Conservation (phyloP, 345 rosid genomes). For the Lumnitzera racemosa region DNA sequence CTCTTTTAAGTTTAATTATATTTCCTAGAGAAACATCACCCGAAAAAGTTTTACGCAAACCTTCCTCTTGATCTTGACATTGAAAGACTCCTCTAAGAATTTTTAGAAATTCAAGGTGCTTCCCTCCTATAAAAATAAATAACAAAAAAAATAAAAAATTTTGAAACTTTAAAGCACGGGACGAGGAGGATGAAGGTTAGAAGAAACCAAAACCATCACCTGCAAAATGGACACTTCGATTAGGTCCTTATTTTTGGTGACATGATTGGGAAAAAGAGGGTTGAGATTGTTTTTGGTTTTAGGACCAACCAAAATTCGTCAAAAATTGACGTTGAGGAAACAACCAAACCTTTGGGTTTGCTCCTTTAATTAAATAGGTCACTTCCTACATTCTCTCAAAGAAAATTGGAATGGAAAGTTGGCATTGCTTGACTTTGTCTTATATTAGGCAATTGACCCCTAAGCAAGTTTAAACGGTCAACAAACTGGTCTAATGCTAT, state of each 20-base stretch:
- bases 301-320: neutral
- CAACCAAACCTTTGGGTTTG: neutral
- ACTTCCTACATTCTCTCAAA: neutral
- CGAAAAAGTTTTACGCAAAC: no score
- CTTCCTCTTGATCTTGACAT: no score
- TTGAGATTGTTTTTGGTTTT: constrained; percentile 5
- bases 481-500: no score
- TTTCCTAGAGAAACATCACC: neutral
- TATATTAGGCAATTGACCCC: neutral
- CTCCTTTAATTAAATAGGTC: constrained; percentile 1
- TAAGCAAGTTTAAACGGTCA: no score
- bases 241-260: neutral
- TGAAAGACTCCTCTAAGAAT: no score
- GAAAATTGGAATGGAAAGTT: neutral
- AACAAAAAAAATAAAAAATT: no score
- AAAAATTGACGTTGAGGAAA: neutral
- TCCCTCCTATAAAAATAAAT: no score
- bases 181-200: constrained; percentile 7
- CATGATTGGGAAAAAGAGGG: neutral
- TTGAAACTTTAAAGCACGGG: no score
- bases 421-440: constrained; percentile 25
- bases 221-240: neutral
- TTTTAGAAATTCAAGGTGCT: no score
- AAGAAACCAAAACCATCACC: constrained; percentile 2
- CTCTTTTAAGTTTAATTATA: neutral